Percentiles rank a stretch among this genome's conserved stretches.
Evolutionary conservation across 257 asterid genomes (phyloP).

Genomic region (Capsicum rhomboideum): DNA sequence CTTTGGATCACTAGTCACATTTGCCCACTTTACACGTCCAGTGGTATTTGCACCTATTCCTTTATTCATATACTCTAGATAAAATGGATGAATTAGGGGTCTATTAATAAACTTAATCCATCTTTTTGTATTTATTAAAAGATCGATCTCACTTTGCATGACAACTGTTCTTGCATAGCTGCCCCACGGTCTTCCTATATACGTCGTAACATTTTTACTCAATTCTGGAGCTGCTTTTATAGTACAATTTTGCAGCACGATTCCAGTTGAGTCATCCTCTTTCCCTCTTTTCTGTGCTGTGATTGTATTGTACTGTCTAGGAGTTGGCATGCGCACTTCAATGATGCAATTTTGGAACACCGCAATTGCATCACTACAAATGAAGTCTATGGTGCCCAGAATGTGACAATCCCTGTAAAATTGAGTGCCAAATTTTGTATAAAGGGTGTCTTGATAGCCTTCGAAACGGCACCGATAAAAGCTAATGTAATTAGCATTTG

Average conservation of each 20-base stretch:
- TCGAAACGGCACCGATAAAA: slow-evolving; percentile 6
- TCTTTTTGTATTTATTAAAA: not conserved
- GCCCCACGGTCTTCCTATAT: slow-evolving; percentile 15
- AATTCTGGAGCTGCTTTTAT: not conserved
- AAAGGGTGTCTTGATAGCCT: slow-evolving; percentile 10
- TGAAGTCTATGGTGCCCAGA: not conserved
- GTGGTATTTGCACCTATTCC: not conserved
- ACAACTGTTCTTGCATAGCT: not conserved
- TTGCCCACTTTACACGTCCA: not conserved
- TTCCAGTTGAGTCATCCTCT: not conserved
- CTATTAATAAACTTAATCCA: not conserved
- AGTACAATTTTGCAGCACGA: not conserved
- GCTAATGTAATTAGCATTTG: not conserved
- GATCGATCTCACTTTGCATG: not conserved
- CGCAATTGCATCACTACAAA: not conserved
- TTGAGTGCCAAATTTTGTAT: not conserved
- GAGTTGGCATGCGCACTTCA: not conserved
- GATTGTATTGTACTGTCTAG: not conserved
- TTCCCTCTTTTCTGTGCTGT: not conserved
- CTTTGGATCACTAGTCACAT: not conserved
- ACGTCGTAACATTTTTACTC: not conserved
- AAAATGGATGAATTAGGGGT: too few species aligned
- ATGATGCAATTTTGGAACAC: slow-evolving; percentile 1
- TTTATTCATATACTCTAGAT: not conserved
- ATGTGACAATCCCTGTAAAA: slow-evolving; percentile 7